These are phyloP conservation scores for Exsudoporus frostii DNA, from an alignment of 768 basidiomycete genomes.

Conservation along the genomic window DNA sequence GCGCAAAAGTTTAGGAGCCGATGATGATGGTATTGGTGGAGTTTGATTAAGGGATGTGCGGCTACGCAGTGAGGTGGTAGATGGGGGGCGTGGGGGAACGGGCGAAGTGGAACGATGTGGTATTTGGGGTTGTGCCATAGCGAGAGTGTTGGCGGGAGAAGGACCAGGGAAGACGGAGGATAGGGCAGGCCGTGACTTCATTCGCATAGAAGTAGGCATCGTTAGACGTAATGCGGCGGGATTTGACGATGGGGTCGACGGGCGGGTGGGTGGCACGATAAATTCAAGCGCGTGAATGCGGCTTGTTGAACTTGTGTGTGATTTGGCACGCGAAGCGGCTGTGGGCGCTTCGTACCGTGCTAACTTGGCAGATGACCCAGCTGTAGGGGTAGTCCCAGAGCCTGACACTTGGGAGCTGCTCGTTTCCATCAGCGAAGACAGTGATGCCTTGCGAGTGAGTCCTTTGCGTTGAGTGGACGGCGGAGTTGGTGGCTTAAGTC, in stretches of 20 bases:
- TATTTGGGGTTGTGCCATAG: slow-evolving; percentile 30
- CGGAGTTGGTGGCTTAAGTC: slow-evolving; percentile 72
- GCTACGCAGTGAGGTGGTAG: slow-evolving; percentile 45
- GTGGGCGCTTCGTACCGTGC: slow-evolving; percentile 75
- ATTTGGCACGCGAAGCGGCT: slow-evolving; percentile 76
- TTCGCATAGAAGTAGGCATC: slow-evolving; percentile 78
- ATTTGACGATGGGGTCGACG: slow-evolving; percentile 77
- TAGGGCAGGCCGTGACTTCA: slow-evolving; percentile 72
- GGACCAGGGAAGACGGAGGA: slow-evolving; percentile 68
- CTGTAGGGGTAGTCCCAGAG: slow-evolving; percentile 40
- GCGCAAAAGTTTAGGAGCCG: slow-evolving; percentile 63
- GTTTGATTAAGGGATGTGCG: slow-evolving; percentile 28
- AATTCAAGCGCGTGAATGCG: slow-evolving; percentile 58
- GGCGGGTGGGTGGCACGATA: slow-evolving; percentile 71
- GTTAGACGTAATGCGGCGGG: slow-evolving; percentile 76
- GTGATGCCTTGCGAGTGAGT: slow-evolving; percentile 72
- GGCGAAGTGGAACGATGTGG: slow-evolving; percentile 55
- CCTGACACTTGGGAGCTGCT: slow-evolving; percentile 54
- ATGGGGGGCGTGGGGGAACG: slow-evolving; percentile 56
- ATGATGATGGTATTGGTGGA: slow-evolving; percentile 40
- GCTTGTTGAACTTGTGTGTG: slow-evolving; percentile 61
- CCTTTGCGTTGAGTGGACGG: slow-evolving; percentile 55
- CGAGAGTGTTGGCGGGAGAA: slow-evolving; percentile 27
- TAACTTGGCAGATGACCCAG: slow-evolving; percentile 36
- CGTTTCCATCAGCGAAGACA: slow-evolving; percentile 70